Evolutionary conservation across 23 red algal species (phyloP).

Genomic region (Gracilaria vermiculophylla): DNA sequence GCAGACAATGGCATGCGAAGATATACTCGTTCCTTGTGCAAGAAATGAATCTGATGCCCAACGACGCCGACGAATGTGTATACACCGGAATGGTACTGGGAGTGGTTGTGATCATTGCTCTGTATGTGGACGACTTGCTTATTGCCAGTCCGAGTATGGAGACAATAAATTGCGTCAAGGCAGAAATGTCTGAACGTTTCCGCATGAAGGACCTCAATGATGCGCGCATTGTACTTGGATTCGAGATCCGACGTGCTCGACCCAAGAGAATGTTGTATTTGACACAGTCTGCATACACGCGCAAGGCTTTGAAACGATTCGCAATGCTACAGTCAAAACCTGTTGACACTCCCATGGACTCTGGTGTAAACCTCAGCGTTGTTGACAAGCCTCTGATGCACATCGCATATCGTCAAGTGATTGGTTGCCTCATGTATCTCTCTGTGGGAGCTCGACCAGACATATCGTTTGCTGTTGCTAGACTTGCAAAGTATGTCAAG

Average conservation of each 20-base stretch:
- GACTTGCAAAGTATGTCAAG: conserved; percentile 12
- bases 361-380: not conserved
- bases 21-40: conserved; percentile 27
- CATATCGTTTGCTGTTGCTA: conserved; percentile 16
- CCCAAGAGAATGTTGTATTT: not conserved
- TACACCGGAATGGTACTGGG: conserved; percentile 33
- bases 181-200: conserved; percentile 4
- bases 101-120: conserved; percentile 29
- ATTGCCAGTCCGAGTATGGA: conserved; percentile 35
- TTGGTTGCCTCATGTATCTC: conserved; percentile 29
- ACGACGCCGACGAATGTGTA: conserved; percentile 34
- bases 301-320: conserved; percentile 26
- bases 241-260: conserved; percentile 22
- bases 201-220: conserved; percentile 40
- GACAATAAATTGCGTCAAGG: conserved; percentile 11
- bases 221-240: conserved; percentile 34
- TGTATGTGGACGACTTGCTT: conserved; percentile 19
- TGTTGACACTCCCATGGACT: conserved; percentile 33
- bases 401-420: not conserved
- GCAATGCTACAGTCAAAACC: conserved; percentile 29
- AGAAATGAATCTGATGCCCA: not conserved
- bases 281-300: conserved; percentile 27
- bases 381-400: not conserved
- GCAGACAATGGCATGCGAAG: conserved; percentile 22
- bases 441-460: conserved; percentile 37